Conservation (phyloP, 1,284 basidiomycete species). For the Austropuccinia psidii region DNA sequence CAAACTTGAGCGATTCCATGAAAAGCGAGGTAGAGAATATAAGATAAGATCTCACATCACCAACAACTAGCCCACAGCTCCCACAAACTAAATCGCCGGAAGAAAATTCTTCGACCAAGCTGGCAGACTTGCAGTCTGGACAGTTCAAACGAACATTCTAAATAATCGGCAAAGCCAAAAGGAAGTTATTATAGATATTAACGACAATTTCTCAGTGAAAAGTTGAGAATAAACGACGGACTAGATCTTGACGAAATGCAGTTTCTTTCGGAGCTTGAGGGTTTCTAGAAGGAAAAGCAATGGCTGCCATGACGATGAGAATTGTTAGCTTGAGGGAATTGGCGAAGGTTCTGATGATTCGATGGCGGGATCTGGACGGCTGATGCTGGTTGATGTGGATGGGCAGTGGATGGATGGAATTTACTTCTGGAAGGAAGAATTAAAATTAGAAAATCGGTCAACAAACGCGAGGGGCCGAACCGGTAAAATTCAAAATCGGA, state of each 20-base stretch:
- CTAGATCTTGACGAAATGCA: constrained; percentile 34
- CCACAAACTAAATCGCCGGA: constrained; percentile 97
- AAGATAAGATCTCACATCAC: constrained; percentile 18
- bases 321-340: too few species aligned
- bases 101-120: constrained; percentile 94
- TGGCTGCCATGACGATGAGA: constrained; percentile 18
- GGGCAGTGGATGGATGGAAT: too few species aligned
- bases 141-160: constrained; percentile 71
- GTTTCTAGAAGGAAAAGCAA: constrained; percentile 29
- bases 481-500: too few species aligned
- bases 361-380: too few species aligned
- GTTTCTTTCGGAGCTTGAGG: constrained; percentile 32
- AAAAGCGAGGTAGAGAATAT: not conserved
- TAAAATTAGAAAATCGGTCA: too few species aligned
- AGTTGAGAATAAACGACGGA: not conserved
- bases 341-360: too few species aligned
- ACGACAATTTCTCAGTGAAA: not conserved
- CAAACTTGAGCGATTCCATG: not conserved
- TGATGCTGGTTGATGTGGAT: too few species aligned
- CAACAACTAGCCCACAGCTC: constrained; percentile 67
- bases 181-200: not conserved
- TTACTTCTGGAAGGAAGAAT: too few species aligned
- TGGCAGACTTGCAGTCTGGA: constrained; percentile 84
- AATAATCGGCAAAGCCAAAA: not conserved
- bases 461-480: too few species aligned